phyloP scores from a whole-genome alignment of 2,329 filamentous ascomycete genomes.

The Pseudocercospora macadamiae region DNA sequence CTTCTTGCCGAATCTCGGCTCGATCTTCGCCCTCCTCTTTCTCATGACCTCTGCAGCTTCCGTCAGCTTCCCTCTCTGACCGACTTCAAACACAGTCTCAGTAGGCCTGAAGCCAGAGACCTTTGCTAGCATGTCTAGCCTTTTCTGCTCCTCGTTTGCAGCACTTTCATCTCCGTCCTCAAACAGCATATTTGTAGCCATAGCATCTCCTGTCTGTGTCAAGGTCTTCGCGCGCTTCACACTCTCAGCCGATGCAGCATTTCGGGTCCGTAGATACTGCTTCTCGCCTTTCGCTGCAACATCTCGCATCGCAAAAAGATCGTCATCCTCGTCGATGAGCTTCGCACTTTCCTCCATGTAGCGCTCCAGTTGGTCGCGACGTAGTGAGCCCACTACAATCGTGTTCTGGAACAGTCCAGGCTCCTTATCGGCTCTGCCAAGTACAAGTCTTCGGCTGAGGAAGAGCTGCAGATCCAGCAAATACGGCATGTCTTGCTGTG shows the following conservation, averaged over 20 bases:
- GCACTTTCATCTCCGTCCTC: conserved; percentile 55
- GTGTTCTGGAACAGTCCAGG: conserved; percentile 76
- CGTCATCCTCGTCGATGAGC: conserved; percentile 72
- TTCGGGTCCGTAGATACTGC: conserved; percentile 85
- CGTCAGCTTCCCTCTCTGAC: conserved; percentile 67
- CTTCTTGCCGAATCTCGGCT: conserved; percentile 55
- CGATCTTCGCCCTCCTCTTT: conserved; percentile 70
- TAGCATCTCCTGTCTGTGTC: conserved; percentile 70
- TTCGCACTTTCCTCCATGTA: conserved; percentile 84
- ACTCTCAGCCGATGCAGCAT: conserved; percentile 86
- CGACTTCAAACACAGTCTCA: conserved; percentile 97
- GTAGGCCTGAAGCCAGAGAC: conserved; percentile 86
- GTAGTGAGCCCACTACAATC: conserved; percentile 77
- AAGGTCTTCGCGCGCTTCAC: conserved; percentile 84
- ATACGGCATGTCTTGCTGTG: conserved; percentile 87
- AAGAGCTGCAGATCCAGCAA: conserved; percentile 93
- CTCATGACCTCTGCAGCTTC: conserved; percentile 78
- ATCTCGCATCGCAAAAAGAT: conserved; percentile 69
- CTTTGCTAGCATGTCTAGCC: conserved; percentile 82
- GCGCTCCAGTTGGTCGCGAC: conserved; percentile 72
- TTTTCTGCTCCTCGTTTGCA: conserved; percentile 67
- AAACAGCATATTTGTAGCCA: conserved; percentile 79
- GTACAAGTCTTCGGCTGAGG: conserved; percentile 77
- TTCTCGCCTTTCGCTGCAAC: conserved; percentile 90
- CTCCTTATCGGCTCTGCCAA: conserved; percentile 66